Evolutionary conservation across 345 rosid species (phyloP), one percentile per base, ranked within the genome.

Genomic region (Cardamine resedifolia): DNA sequence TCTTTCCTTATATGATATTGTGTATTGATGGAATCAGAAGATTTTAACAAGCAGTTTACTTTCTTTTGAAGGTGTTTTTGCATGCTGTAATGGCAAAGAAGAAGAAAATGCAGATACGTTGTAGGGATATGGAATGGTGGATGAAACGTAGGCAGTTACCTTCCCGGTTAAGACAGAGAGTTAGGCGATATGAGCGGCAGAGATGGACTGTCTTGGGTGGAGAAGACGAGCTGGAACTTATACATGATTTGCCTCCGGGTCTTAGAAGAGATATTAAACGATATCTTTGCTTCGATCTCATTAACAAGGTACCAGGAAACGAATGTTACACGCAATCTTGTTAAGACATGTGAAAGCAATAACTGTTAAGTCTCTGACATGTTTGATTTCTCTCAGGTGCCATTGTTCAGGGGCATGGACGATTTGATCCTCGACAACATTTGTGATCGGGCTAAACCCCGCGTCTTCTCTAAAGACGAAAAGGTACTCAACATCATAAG

Each of bases 91-190:
- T 87, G 88, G 92, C 92, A 0, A 90, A 83, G 81, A 88, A 88
- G 85, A 80, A 72, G 70, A 89, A 89, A 68, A 79, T 91, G 91
- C 97, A 94, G 79, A 75, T 94, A 74, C 83, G 92, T 21, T 82
- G 87, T 68, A 69, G 92, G 23, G 96, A 94, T 56, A 77, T 94
- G 80, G 96, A 89, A 63, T 87, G 97, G 97, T 94, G 97, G 98
- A 90, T 90, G 98, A 83, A 81, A 64, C 74, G 97, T 58, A 81
- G 98, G 75, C 98, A 94, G 80, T 71, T 94, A 58, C 97, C 98
- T 10, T 87, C 91, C 23, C 74, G 80, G 53, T 71, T 90, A 75
- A 82, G 97, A 70, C 85, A 82, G 39, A 80, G 98, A 79, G 97
- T 93, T 14, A 88, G 94, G 39, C 90, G 83, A 71, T 93, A 70